Percentiles rank a stretch among this genome's conserved stretches.
These are phyloP conservation scores for Aspergillus hiratsukae DNA, from an alignment of 2,329 filamentous ascomycete species.

Conservation along the genomic window DNA sequence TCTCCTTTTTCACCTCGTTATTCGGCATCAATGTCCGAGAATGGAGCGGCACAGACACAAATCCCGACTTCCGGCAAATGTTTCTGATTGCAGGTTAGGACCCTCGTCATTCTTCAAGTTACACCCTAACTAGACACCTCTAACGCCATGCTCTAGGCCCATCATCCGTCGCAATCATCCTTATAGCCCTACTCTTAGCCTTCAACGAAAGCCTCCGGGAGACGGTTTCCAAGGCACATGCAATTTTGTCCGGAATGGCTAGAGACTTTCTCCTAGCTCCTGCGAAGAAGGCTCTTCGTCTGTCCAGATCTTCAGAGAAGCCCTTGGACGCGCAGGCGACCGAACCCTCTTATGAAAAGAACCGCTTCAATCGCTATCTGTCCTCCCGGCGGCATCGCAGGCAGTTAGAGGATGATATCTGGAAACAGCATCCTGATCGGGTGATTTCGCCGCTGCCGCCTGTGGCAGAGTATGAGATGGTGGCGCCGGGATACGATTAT, in stretches of 20 bases:
- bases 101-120: neutral
- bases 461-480: slow-evolving; percentile 8
- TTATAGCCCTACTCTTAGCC: slow-evolving; percentile 50
- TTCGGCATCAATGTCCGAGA: slow-evolving; percentile 63
- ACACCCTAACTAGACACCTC: neutral
- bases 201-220: slow-evolving; percentile 43
- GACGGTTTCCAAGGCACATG: slow-evolving; percentile 18
- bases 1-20: slow-evolving; percentile 62
- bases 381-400: slow-evolving; percentile 15
- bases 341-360: slow-evolving; percentile 15
- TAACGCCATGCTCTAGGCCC: slow-evolving; percentile 13
- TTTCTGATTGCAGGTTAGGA: slow-evolving; percentile 26
- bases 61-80: slow-evolving; percentile 31
- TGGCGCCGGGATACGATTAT: slow-evolving; percentile 2
- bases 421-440: slow-evolving; percentile 22
- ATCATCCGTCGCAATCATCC: slow-evolving; percentile 51
- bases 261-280: slow-evolving; percentile 22
- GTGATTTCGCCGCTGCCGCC: slow-evolving; percentile 8
- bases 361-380: slow-evolving; percentile 24
- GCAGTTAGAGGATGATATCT: slow-evolving; percentile 28
- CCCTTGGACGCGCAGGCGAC: neutral
- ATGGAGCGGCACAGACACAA: slow-evolving; percentile 49
- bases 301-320: neutral
- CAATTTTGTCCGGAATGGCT: slow-evolving; percentile 18
- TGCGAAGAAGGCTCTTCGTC: slow-evolving; percentile 9